Base-by-base conservation (phyloP, 225 moss, liverwort and hornwort genomes). In the Thuidium tamariscinum region DNA sequence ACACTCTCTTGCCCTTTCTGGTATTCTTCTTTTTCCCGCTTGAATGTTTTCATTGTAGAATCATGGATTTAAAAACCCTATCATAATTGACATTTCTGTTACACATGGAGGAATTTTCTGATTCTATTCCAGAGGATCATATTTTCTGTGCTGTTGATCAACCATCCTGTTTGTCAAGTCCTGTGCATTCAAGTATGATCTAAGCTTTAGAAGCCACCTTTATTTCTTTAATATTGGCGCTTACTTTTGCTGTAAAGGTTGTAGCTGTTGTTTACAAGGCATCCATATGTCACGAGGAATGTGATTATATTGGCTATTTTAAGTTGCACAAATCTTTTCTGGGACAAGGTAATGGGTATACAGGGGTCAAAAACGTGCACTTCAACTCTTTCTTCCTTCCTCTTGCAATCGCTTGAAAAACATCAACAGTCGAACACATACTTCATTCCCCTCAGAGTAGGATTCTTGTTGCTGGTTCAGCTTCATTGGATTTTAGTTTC, bases 1-100 rank as follows among this genome's bases (percentile, higher is more conserved):
- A 88, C 98, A 99, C 89, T 91, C 98, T 54, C 88, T 99, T 25
- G 94, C 91, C 60, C 91, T 99, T 42, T 93, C 94, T 85, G 95
- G 95, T 94, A 90, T 81, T 57, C 41, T 34, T 59, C 74, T 84
- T n/a, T 78, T 66, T n/a, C 34, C 15, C 39, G 70, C 16, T 46
- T 32, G 68, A 79, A 87, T 44, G 20, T 13, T 64, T 64, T 67
- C 51, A 7, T 76, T 72, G 68, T 54, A 55, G 10, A 69, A n/a
- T 63, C 72, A 49, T 51, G 37, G 37, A 77, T 64, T 56, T 44
- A 0, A 7, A 36, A 16, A 29, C 76, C 23, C 57, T 7, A 52
- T 63, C 17, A 62, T 8, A 63, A 34, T 69, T n/a, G 29, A 51
- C 37, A 70, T 80, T 70, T 80, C 16, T 54, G 21, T 84, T 76